These are phyloP conservation scores for Ambispora gerdemannii DNA, from an alignment of 192 early-diverging fungal species.

Conservation along the genomic window DNA sequence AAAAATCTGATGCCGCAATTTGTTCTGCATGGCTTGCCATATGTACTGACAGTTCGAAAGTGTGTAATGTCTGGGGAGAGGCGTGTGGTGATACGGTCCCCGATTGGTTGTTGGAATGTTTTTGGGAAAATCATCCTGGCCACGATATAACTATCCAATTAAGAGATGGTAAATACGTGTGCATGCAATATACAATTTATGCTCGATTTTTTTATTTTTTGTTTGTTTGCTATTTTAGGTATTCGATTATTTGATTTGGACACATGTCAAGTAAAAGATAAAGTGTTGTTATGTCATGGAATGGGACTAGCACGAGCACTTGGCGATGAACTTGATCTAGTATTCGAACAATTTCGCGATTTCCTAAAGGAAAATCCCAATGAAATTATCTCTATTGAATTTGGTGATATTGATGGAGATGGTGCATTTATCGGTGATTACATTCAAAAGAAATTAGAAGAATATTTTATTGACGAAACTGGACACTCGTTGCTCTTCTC, in stretches of 20 bases:
- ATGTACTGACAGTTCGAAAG: too few relatives aligned
- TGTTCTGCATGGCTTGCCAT: too few relatives aligned
- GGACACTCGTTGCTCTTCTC: constrained; percentile 32
- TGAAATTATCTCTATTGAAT: constrained; percentile 41
- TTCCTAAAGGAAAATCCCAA: constrained; percentile 39
- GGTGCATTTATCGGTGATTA: background rate
- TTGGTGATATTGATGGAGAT: constrained; percentile 41
- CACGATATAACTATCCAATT: constrained; percentile 37
- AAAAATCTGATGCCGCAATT: too few relatives aligned
- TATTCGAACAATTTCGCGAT: constrained; percentile 30
- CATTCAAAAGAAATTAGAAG: constrained; percentile 30
- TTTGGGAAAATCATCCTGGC: constrained; percentile 45
- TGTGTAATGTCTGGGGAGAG: background rate
- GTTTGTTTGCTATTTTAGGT: constrained; percentile 27
- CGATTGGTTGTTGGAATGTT: constrained; percentile 4
- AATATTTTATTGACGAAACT: constrained; percentile 34
- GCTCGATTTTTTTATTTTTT: background rate
- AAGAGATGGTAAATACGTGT: constrained; percentile 36
- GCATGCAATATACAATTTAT: background rate
- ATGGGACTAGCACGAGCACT: constrained; percentile 27
- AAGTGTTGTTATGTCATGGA: constrained; percentile 40
- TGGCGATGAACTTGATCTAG: constrained; percentile 32
- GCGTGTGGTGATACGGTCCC: background rate
- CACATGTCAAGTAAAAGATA: constrained; percentile 37
- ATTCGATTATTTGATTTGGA: constrained; percentile 43